phyloP scores from a whole-genome alignment of 2,329 filamentous ascomycete genomes.

The Cladosporium phlei region DNA sequence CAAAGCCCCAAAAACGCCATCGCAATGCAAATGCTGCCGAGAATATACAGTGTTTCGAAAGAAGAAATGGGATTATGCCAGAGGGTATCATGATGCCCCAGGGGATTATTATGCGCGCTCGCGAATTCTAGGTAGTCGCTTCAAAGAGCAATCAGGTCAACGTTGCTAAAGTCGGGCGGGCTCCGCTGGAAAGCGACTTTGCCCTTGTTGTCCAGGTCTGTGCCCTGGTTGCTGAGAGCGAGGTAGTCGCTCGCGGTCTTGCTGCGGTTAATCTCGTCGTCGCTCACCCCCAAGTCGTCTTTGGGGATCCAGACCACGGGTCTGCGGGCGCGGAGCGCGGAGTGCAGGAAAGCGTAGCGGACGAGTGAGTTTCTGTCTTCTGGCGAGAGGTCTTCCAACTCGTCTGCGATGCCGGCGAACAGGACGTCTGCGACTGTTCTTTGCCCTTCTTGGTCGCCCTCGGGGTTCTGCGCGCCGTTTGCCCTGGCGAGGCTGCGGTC shows the following conservation, averaged over 20 bases:
- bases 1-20: too few relatives aligned
- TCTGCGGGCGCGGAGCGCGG: slow-evolving; percentile 74
- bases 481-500: slow-evolving; percentile 4
- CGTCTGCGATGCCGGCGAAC: slow-evolving; percentile 82
- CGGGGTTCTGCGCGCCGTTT: slow-evolving; percentile 3
- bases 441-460: slow-evolving; percentile 40
- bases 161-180: slow-evolving; percentile 59
- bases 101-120: too few relatives aligned
- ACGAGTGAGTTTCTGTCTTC: slow-evolving; percentile 83
- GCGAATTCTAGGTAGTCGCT: too few relatives aligned
- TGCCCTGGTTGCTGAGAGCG: slow-evolving; percentile 87
- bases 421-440: slow-evolving; percentile 68
- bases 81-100: too few relatives aligned
- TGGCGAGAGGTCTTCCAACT: slow-evolving; percentile 88
- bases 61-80: too few relatives aligned
- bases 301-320: slow-evolving; percentile 92
- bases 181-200: slow-evolving; percentile 50
- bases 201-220: slow-evolving; percentile 76
- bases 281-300: slow-evolving; percentile 83
- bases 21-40: too few relatives aligned
- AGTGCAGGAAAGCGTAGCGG: slow-evolving; percentile 84
- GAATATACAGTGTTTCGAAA: too few relatives aligned
- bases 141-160: slow-evolving; percentile 77
- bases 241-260: slow-evolving; percentile 69
- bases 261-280: slow-evolving; percentile 82